Evolutionary conservation across 768 basidiomycete species (phyloP).

Genomic region (Kwoniella europaea): DNA sequence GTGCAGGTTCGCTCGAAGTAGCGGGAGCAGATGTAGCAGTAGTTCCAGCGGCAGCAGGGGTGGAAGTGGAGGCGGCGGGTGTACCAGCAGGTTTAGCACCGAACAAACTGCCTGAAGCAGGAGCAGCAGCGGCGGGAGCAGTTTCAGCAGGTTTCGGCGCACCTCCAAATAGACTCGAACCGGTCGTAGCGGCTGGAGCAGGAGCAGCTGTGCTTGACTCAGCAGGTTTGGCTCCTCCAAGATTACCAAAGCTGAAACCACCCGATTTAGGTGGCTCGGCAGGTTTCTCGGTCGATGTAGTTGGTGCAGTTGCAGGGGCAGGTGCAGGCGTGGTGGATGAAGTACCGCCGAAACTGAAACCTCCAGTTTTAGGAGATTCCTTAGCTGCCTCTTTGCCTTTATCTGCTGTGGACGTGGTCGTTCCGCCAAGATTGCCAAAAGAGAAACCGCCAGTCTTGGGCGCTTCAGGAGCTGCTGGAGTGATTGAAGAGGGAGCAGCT

Average conservation of each 20-base stretch:
- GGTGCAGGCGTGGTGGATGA: slow-evolving; percentile 11
- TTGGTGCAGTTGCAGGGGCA: slow-evolving; percentile 18
- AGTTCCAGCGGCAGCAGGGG: slow-evolving; percentile 24
- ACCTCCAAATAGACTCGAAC: slow-evolving; percentile 24
- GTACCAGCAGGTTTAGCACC: slow-evolving; percentile 28
- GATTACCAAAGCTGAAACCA: slow-evolving; percentile 22
- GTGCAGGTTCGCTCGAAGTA: slow-evolving; percentile 67
- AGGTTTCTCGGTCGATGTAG: slow-evolving; percentile 21
- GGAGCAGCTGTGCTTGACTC: slow-evolving; percentile 20
- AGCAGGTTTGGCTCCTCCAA: slow-evolving; percentile 34
- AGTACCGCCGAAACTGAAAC: slow-evolving; percentile 28
- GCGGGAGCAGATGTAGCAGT: slow-evolving; percentile 61
- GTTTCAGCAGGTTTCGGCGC: slow-evolving; percentile 28
- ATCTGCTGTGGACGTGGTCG: slow-evolving; percentile 15
- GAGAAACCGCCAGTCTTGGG: slow-evolving; percentile 34
- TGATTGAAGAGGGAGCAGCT: slow-evolving; percentile 10
- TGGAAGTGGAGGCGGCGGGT: slow-evolving; percentile 21
- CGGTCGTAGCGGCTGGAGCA: slow-evolving; percentile 20
- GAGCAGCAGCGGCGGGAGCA: slow-evolving; percentile 36
- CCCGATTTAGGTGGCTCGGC: slow-evolving; percentile 27
- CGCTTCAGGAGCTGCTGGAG: slow-evolving; percentile 23
- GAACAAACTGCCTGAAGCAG: slow-evolving; percentile 29
- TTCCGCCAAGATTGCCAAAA: slow-evolving; percentile 32
- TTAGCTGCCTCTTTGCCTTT: slow-evolving; percentile 12
- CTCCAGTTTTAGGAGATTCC: slow-evolving; percentile 31